Base-by-base conservation (phyloP, 2,329 filamentous ascomycete genomes). In the Calonectria ilicicola region DNA sequence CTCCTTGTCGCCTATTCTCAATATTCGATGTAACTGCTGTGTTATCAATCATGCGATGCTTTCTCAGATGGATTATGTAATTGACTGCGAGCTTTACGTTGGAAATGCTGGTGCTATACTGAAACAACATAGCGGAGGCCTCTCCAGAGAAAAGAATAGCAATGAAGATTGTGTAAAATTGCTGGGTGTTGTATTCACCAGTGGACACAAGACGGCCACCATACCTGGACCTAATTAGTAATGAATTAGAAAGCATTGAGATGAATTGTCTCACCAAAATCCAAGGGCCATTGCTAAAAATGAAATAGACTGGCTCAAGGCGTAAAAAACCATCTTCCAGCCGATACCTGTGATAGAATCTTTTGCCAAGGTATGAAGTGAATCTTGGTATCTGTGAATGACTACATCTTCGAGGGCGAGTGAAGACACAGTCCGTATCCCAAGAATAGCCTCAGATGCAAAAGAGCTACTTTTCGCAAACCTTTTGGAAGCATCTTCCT, bases 131-230 rank as follows among this genome's bases (percentile, higher is more conserved):
- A 3, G 84, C 83, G 3, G 85, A 82, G 8, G 85, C 82, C 82
- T 87, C 82, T 5, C 83, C 85, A 0, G 85, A 85, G 72, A 85
- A 89, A 23, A 90, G 81, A 21, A 88, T 82, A 23, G 87, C 86
- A 68, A 88, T 85, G 77, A 89, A 89, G 40, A 88, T 84, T 38
- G 86, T 82, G 76, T 89, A 89, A 78, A 89, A 90, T 56, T 87
- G 83, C 3, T 82, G 77, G 0, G 83, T 80, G 1, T 81, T 81
- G 74, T 89, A 89, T 74, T 90, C 88, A 17, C 85, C 84, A 1
- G 78, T 81, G 1, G 84, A 84, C 9, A 87, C 79, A 4, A 86
- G 81, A 29, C 78, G 81, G 1, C 85, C 83, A 2, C 85, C 85
- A 47, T 86, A 85, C 80, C 81, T 83, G 9, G 2, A 9, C 9